These are phyloP conservation scores for Fusarium sororula DNA, from an alignment of 2,329 filamentous ascomycete species.

Conservation along the genomic window DNA sequence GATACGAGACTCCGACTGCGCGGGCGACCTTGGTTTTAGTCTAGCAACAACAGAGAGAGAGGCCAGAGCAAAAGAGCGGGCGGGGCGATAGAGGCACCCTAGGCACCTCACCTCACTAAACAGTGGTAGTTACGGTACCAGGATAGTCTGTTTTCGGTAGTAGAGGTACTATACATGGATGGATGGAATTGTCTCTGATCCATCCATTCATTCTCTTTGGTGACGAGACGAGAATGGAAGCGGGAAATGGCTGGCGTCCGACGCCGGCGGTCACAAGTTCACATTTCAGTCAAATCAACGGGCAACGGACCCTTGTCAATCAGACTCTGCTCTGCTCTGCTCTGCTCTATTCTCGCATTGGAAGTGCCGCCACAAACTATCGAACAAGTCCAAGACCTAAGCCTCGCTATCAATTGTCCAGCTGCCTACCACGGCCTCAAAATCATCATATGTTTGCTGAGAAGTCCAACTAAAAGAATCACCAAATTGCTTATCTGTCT, in stretches of 20 bases:
- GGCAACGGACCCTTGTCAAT: slow-evolving; percentile 12
- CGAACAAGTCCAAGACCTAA: slow-evolving; percentile 10
- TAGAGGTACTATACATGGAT: slow-evolving; percentile 9
- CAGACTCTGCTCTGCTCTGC: background rate
- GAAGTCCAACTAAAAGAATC: background rate
- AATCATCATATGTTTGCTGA: background rate
- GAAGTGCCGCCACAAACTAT: slow-evolving; percentile 31
- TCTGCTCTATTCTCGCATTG: slow-evolving; percentile 7
- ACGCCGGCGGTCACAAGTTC: slow-evolving; percentile 39
- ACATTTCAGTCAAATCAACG: slow-evolving; percentile 34
- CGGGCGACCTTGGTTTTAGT: slow-evolving; percentile 32
- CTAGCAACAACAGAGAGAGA: slow-evolving; percentile 6
- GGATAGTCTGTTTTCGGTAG: slow-evolving; percentile 26
- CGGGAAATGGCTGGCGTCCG: slow-evolving; percentile 31
- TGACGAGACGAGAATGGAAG: slow-evolving; percentile 8
- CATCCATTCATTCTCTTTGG: background rate
- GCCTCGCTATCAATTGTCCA: slow-evolving; percentile 16
- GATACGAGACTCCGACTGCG: slow-evolving; percentile 14
- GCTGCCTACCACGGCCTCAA: slow-evolving; percentile 12
- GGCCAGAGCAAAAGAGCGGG: background rate
- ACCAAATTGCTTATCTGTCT: background rate
- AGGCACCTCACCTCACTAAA: background rate
- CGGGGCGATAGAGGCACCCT: slow-evolving; percentile 8
- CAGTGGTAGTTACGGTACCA: background rate
- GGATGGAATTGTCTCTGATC: slow-evolving; percentile 8